Evolutionary conservation across 176 grass and related monocot species (phyloP).

Genomic region (Chloris gayana): DNA sequence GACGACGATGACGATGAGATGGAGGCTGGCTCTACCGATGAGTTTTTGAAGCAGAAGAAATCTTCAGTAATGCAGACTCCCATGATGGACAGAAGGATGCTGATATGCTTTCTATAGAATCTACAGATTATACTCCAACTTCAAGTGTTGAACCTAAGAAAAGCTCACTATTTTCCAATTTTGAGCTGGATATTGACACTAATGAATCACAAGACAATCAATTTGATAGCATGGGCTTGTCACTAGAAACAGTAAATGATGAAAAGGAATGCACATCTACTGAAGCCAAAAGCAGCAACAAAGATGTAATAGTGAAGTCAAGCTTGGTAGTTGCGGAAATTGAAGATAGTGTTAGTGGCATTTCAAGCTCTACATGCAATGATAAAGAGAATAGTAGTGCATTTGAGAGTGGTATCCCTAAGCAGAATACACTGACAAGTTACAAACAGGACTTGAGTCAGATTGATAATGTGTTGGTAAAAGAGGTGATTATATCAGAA

Average conservation of each 20-base stretch:
- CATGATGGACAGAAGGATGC: constrained; percentile 72
- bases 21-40: constrained; percentile 72
- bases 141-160: constrained; percentile 42
- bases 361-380: not conserved
- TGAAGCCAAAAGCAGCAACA: constrained; percentile 2
- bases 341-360: constrained; percentile 21
- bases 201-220: constrained; percentile 32
- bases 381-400: constrained; percentile 35
- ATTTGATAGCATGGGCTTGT: constrained; percentile 38
- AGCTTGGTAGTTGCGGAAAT: constrained; percentile 17
- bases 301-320: constrained; percentile 23
- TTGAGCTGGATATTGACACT: constrained; percentile 38
- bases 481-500: constrained; percentile 60
- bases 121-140: constrained; percentile 50
- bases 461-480: constrained; percentile 44
- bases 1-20: constrained; percentile 55
- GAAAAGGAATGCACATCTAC: constrained; percentile 32
- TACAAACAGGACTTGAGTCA: constrained; percentile 22
- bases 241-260: constrained; percentile 34
- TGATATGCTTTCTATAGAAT: constrained; percentile 39
- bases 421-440: constrained; percentile 25
- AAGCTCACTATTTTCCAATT: constrained; percentile 45
- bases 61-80: constrained; percentile 71
- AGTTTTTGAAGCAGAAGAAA: constrained; percentile 95
- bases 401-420: constrained; percentile 29